phyloP scores from a whole-genome alignment of 2,329 filamentous ascomycete genomes.

The Apiospora phragmitis region DNA sequence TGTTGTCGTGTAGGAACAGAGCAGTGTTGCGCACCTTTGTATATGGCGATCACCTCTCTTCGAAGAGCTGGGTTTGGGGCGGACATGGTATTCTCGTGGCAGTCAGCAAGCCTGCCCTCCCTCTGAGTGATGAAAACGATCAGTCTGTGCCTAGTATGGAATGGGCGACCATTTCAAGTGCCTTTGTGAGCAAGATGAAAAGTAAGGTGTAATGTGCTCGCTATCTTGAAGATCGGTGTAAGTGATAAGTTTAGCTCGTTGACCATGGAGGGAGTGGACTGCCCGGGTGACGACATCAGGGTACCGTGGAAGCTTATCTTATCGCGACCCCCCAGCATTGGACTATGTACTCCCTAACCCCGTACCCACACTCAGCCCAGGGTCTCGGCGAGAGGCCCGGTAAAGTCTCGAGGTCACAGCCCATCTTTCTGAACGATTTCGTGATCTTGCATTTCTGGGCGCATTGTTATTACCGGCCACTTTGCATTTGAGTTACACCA shows the following conservation, averaged over 20 bases:
- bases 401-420: background rate
- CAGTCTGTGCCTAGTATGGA: background rate
- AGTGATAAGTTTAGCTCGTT: background rate
- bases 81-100: constrained; percentile 22
- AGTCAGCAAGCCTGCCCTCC: background rate
- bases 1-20: background rate
- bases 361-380: background rate
- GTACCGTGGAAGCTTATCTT: background rate
- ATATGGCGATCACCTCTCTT: constrained; percentile 78
- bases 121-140: background rate
- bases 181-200: background rate
- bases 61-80: constrained; percentile 60
- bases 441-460: background rate
- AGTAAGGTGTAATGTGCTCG: background rate
- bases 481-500: background rate
- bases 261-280: background rate
- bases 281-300: background rate
- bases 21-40: constrained; percentile 68
- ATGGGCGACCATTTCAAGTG: background rate
- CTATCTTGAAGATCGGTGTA: background rate
- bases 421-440: background rate
- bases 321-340: background rate
- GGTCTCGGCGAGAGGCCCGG: background rate
- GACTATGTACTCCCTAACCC: background rate
- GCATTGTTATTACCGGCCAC: background rate